phyloP scores from a whole-genome alignment of 192 early-diverging fungal genomes.

The Geranomyces michiganensis region DNA sequence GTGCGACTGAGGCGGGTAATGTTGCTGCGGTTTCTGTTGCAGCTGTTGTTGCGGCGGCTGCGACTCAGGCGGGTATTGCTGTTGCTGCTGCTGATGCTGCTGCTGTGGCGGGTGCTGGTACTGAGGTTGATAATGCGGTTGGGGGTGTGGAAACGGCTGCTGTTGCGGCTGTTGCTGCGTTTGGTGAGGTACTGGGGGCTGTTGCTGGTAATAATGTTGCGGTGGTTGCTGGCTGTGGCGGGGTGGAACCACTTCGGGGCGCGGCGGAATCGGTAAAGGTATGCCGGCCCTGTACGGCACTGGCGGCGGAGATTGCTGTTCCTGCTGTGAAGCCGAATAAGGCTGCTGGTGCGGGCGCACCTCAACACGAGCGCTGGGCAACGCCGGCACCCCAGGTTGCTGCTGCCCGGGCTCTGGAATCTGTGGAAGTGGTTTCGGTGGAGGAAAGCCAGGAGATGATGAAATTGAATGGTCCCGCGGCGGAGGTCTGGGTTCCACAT shows the following conservation, averaged over 20 bases:
- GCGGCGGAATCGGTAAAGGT: slow-evolving; percentile 23
- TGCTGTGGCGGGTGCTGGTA: slow-evolving; percentile 27
- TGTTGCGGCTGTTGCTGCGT: slow-evolving; percentile 10
- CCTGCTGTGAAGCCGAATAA: slow-evolving; percentile 6
- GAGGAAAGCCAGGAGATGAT: not conserved
- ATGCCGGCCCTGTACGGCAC: slow-evolving; percentile 15
- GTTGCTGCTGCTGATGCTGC: slow-evolving; percentile 13
- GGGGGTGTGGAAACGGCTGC: slow-evolving; percentile 2
- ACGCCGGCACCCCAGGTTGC: not conserved
- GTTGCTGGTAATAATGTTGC: slow-evolving; percentile 39
- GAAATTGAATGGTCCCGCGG: slow-evolving; percentile 14
- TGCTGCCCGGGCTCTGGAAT: not conserved
- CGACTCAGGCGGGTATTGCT: not conserved
- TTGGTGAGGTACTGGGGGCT: not conserved
- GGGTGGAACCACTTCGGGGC: slow-evolving; percentile 1
- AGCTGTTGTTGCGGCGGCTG: slow-evolving; percentile 33
- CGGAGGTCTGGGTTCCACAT: slow-evolving; percentile 1
- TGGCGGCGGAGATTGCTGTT: not conserved
- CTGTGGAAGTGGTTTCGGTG: slow-evolving; percentile 13
- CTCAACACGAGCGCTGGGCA: not conserved
- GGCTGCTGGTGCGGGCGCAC: not conserved
- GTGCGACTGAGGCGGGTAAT: not conserved
- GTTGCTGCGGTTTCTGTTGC: slow-evolving; percentile 7
- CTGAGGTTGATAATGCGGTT: slow-evolving; percentile 35
- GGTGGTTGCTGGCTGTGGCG: not conserved